A percentile compares a stretch with the other conserved stretches of the same genome.
Evolutionary conservation across 1,139 yeast genomes (phyloP).

Genomic region (Scheffersomyces stambukii): DNA sequence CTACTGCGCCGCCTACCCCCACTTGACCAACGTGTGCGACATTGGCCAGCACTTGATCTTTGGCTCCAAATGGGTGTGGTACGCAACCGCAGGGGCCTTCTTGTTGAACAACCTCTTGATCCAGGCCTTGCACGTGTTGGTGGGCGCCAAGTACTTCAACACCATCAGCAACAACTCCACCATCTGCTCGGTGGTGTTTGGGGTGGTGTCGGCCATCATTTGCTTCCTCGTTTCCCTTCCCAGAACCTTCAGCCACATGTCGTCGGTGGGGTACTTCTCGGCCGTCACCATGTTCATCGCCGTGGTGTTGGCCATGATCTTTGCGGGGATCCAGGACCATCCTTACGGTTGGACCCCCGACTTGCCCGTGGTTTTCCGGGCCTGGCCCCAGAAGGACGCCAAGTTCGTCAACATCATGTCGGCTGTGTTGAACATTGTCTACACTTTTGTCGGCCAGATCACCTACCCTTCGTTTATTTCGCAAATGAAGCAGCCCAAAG

Average conservation of each 20-base stretch:
- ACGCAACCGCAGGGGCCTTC: conserved; percentile 52
- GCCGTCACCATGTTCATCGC: conserved; percentile 57
- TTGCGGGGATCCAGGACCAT: conserved; percentile 50
- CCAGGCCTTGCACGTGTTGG: conserved; percentile 55
- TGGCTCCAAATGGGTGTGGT: conserved; percentile 52
- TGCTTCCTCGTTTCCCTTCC: conserved; percentile 52
- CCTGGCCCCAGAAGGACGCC: conserved; percentile 50
- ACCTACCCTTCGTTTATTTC: conserved; percentile 59
- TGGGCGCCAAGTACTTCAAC: conserved; percentile 57
- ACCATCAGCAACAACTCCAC: conserved; percentile 47
- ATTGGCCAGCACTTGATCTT: conserved; percentile 57
- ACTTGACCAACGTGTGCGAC: conserved; percentile 50
- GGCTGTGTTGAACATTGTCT: conserved; percentile 56
- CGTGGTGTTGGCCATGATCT: conserved; percentile 47
- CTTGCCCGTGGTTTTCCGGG: conserved; percentile 36
- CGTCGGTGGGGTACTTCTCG: conserved; percentile 46
- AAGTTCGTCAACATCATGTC: conserved; percentile 52
- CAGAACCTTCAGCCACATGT: conserved; percentile 51
- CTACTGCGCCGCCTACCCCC: conserved; percentile 52
- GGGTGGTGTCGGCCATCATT: conserved; percentile 42
- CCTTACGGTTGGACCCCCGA: conserved; percentile 38
- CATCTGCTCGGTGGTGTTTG: conserved; percentile 50
- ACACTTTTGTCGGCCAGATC: conserved; percentile 62
- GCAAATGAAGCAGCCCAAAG: conserved; percentile 56
- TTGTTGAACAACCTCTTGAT: conserved; percentile 52